Percentiles rank a stretch among this genome's conserved stretches.
These are phyloP conservation scores for Hyphopichia khmerensis DNA, from an alignment of 1,139 yeast species.

Conservation along the genomic window DNA sequence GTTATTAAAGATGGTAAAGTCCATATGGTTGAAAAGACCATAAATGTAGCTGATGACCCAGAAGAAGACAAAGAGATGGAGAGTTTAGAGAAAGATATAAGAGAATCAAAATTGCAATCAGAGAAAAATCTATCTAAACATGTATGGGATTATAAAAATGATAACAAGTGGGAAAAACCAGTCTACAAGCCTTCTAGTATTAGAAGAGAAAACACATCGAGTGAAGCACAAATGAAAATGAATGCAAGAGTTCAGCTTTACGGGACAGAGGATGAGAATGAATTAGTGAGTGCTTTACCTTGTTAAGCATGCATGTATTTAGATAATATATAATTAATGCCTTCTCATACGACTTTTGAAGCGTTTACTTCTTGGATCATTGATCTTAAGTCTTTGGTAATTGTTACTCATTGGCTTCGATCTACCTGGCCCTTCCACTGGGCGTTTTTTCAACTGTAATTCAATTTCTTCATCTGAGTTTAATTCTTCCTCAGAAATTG, in stretches of 20 bases:
- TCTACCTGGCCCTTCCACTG: conserved; percentile 18
- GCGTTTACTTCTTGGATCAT: conserved; percentile 33
- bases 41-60: conserved; percentile 12
- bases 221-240: background rate
- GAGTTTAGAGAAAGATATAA: conserved; percentile 25
- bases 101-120: conserved; percentile 15
- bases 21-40: conserved; percentile 43
- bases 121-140: conserved; percentile 12
- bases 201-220: background rate
- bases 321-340: conserved; percentile 5
- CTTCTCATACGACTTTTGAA: conserved; percentile 19
- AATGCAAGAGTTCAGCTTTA: conserved; percentile 20
- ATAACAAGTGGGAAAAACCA: conserved; percentile 55
- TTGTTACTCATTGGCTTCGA: conserved; percentile 37
- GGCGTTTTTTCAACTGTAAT: conserved; percentile 5
- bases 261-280: conserved; percentile 21
- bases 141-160: conserved; percentile 61
- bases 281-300: conserved; percentile 18
- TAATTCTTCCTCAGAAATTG: conserved; percentile 16
- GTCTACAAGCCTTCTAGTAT: conserved; percentile 24
- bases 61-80: conserved; percentile 26
- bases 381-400: conserved; percentile 43
- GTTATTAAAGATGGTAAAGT: conserved; percentile 83
- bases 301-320: conserved; percentile 6
- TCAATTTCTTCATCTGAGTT: conserved; percentile 10